Base-by-base conservation (phyloP, 2,329 filamentous ascomycete species). In the Phaeosphaeria sp. region DNA sequence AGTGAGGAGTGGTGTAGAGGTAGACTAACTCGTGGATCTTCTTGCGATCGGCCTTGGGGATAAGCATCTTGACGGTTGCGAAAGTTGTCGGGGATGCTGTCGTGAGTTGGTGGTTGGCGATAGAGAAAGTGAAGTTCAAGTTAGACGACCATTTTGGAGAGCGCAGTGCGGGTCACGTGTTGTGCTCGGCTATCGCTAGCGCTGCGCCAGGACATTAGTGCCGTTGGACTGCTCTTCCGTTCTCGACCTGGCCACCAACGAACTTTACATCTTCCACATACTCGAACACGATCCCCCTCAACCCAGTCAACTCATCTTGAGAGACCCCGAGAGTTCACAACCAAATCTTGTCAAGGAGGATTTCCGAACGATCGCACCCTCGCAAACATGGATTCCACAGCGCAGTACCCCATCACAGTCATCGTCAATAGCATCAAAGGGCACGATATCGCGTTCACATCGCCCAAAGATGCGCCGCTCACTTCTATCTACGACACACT, bases 1-100 rank as follows among this genome's bases (percentile, higher is more conserved):
- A 56, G 36, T 51, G 47, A 56, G 56, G 56, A 62, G 21, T 33
- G 60, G 52, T 55, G 52, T 62, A 61, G 58, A 65, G 68, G 68
- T 59, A 54, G 90, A 99, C 92, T 90, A 94, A 96, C 90, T 94
- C 94, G 89, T 99, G 95, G 86, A 99, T 98, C 90, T 93, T 92
- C 92, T 99, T 99, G 87, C 96, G 93, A 87, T 99, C 95, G 84
- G 92, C 91, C 90, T 98, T 98, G 83, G 95, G 95, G 84, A 99
- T 99, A 87, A 99, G 90, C 95, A 82, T 82, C 72, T 81, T 82
- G 78, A 75, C 79, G 75, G 77, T 67, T 68, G 64, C 53, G 65
- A 65, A 52, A 58, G 63, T 60, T 60, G 56, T 66, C 59, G 65
- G 60, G 55, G 66, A 66, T 72, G 71, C 59, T 68, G 62, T 47